These are phyloP conservation scores for Penstemon barbatus DNA, from an alignment of 257 asterid species.

Conservation along the genomic window DNA sequence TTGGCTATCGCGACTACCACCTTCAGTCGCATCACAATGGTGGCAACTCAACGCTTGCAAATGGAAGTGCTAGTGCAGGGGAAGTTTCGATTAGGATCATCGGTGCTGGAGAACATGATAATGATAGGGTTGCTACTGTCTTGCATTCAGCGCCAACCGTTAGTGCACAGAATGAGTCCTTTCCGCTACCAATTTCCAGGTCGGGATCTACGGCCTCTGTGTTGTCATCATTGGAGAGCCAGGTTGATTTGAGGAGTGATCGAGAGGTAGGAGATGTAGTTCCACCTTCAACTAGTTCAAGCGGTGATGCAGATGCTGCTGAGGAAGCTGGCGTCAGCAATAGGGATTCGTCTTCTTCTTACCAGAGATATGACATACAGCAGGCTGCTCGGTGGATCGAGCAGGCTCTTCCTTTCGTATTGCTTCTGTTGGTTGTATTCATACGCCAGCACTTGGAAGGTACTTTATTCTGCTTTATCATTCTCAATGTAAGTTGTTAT, in stretches of 20 bases:
- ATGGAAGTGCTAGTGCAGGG: conserved; percentile 34
- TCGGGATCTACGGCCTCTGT: conserved; percentile 49
- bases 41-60: conserved; percentile 30
- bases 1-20: conserved; percentile 31
- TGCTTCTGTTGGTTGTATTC: conserved; percentile 80
- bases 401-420: conserved; percentile 77
- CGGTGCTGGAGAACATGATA: conserved; percentile 51
- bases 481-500: not conserved
- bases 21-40: conserved; percentile 28
- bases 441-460: conserved; percentile 89
- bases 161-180: conserved; percentile 40
- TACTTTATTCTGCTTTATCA: conserved; percentile 26
- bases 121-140: conserved; percentile 40
- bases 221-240: conserved; percentile 64
- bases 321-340: conserved; percentile 51
- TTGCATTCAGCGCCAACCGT: conserved; percentile 35
- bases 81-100: conserved; percentile 86
- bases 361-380: conserved; percentile 88
- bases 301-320: conserved; percentile 38
- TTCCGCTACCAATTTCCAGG: conserved; percentile 49
- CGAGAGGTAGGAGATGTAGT: conserved; percentile 44
- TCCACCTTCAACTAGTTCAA: conserved; percentile 32
- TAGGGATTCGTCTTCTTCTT: conserved; percentile 70
- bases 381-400: conserved; percentile 92
- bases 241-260: conserved; percentile 49